Evolutionary conservation across 139 green algal genomes (phyloP).

Genomic region (Tetraselmis striata): DNA sequence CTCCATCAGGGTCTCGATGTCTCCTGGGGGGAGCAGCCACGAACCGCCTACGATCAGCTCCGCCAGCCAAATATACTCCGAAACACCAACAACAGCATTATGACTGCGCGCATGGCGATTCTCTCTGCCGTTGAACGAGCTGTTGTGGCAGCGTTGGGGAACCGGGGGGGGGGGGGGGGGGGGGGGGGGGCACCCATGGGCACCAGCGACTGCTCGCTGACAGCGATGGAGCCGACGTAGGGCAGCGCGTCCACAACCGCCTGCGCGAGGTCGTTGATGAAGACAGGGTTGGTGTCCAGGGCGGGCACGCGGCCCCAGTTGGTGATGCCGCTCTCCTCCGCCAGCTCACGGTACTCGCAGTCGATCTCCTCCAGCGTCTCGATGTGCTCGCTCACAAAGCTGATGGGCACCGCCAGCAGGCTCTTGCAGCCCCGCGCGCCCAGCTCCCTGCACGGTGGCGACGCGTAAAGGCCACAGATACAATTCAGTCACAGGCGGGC

Average conservation of each 20-base stretch:
- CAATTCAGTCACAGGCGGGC: too few species aligned
- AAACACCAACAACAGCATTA: neutral
- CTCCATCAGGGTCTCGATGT: conserved; percentile 82
- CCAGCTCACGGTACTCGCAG: conserved; percentile 88
- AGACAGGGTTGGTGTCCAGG: conserved; percentile 82
- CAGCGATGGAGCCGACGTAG: conserved; percentile 71
- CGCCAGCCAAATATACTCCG: neutral
- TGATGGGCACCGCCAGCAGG: conserved; percentile 93
- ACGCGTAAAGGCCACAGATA: too few species aligned
- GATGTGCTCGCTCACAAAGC: conserved; percentile 98
- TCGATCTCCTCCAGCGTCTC: conserved; percentile 99
- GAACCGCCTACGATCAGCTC: neutral
- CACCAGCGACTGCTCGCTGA: conserved; percentile 54
- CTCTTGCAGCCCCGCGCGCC: conserved; percentile 56
- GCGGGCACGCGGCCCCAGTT: conserved; percentile 94
- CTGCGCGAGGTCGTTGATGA: conserved; percentile 95
- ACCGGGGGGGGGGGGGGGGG: neutral
- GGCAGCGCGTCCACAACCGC: conserved; percentile 90
- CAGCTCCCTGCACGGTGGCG: conserved; percentile 77
- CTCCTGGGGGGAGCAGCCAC: conserved; percentile 37
- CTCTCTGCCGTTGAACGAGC: too few species aligned
- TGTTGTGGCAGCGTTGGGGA: neutral
- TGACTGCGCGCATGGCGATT: too few species aligned
- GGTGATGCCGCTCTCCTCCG: conserved; percentile 62
- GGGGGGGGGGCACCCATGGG: conserved; percentile 42